Percentiles rank a stretch among this genome's conserved stretches.
phyloP scores from a whole-genome alignment of 169 alveolate species.

The Miamiensis avidus region DNA sequence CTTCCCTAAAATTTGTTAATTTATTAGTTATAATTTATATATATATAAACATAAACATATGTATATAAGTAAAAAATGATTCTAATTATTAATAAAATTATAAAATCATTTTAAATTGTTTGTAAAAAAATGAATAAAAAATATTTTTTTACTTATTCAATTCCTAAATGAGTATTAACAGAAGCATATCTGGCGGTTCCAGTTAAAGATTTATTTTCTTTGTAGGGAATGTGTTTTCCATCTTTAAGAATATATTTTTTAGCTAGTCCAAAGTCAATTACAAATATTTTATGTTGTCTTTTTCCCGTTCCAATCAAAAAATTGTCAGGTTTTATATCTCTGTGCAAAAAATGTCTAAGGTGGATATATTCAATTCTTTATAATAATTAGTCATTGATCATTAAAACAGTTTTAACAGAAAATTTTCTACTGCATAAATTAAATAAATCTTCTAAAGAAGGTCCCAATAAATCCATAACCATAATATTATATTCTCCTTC shows the following conservation, averaged over 20 bases:
- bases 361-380: conserved; percentile 76
- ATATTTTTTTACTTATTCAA: conserved; percentile 86
- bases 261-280: conserved; percentile 84
- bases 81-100: too few species aligned
- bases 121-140: background rate
- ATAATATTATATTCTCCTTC: conserved; percentile 59
- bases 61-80: too few species aligned
- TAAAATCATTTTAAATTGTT: too few species aligned
- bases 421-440: conserved; percentile 62
- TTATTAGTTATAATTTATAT: too few species aligned
- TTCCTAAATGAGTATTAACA: conserved; percentile 78
- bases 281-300: conserved; percentile 59
- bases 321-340: conserved; percentile 86
- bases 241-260: conserved; percentile 71
- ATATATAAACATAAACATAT: background rate
- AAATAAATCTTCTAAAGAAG: conserved; percentile 72
- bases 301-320: conserved; percentile 71
- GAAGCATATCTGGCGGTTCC: conserved; percentile 80
- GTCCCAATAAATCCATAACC: conserved; percentile 75
- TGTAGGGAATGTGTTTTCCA: conserved; percentile 72
- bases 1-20: conserved; percentile 40
- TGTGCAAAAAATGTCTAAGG: conserved; percentile 68
- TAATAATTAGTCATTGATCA: conserved; percentile 67
- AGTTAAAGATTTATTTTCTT: conserved; percentile 67
- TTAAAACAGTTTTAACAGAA: conserved; percentile 60